A percentile compares a stretch with the other conserved stretches of the same genome.
Conservation (phyloP, 257 asterid species). For the Scutellaria minor region DNA sequence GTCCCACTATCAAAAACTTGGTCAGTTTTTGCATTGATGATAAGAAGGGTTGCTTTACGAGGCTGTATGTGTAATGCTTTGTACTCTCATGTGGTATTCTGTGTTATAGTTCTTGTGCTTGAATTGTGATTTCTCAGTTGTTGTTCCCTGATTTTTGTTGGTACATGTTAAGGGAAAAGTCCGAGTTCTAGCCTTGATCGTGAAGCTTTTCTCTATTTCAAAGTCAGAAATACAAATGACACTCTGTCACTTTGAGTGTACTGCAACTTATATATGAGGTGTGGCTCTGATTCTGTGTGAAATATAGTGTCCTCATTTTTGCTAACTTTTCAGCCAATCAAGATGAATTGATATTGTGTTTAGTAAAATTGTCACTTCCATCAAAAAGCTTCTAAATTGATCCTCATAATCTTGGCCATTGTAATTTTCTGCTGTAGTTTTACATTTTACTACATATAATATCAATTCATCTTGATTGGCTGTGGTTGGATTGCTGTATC, state of each 20-base stretch:
- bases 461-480: background rate
- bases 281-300: constrained; percentile 34
- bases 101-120: constrained; percentile 23
- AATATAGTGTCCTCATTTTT: constrained; percentile 19
- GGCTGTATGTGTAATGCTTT: constrained; percentile 1
- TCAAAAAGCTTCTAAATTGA: background rate
- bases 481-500: constrained; percentile 24
- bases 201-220: constrained; percentile 89
- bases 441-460: constrained; percentile 3
- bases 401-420: background rate
- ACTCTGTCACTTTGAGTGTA: constrained; percentile 73
- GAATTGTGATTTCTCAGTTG: constrained; percentile 15
- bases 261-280: constrained; percentile 95
- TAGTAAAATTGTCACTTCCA: background rate
- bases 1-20: background rate
- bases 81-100: constrained; percentile 18
- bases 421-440: background rate
- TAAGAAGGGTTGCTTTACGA: constrained; percentile 15
- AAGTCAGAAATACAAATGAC: constrained; percentile 63
- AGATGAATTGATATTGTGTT: background rate
- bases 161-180: constrained; percentile 72
- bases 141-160: constrained; percentile 37
- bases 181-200: constrained; percentile 84
- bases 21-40: constrained; percentile 28
- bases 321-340: constrained; percentile 7